Percentiles rank a stretch among this genome's conserved stretches.
Evolutionary conservation across 2,329 filamentous ascomycete genomes (phyloP).

Genomic region (Penicillium sp.): DNA sequence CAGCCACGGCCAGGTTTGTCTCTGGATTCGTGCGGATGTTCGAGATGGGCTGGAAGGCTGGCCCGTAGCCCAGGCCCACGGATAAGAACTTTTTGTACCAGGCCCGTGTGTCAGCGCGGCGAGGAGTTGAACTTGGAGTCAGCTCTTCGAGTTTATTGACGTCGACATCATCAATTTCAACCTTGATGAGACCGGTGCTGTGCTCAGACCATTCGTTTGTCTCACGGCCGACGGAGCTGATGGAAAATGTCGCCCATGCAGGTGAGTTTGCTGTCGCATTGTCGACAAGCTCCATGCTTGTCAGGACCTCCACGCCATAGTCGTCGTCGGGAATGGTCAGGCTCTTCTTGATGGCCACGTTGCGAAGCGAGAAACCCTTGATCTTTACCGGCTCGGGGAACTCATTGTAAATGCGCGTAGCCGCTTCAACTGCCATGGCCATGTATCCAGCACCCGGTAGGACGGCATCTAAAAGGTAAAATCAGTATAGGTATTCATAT

Average conservation of each 20-base stretch:
- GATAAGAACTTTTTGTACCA: slow-evolving; percentile 7
- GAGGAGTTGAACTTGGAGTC: neutral
- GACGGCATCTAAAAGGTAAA: neutral
- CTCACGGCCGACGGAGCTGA: neutral
- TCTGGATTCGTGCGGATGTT: neutral
- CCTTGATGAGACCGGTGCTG: too few species aligned
- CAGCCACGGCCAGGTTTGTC: neutral
- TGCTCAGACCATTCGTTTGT: too few species aligned
- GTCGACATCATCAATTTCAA: too few species aligned
- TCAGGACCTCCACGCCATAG: neutral
- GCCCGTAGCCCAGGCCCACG: slow-evolving; percentile 17
- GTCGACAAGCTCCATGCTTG: neutral
- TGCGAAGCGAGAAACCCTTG: slow-evolving; percentile 12
- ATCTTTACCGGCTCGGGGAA: neutral
- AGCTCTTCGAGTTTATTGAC: too few species aligned
- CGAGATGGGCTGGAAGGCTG: slow-evolving; percentile 3
- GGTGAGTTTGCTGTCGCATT: neutral
- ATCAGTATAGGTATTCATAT: too few species aligned
- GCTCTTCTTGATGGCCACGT: slow-evolving; percentile 1
- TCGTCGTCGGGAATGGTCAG: slow-evolving; percentile 6
- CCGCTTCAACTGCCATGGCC: neutral
- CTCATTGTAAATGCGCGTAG: neutral
- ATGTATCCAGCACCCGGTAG: neutral
- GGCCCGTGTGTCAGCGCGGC: neutral
- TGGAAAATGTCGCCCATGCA: neutral